Evolutionary conservation across 228 moss, liverwort and hornwort species (phyloP), one percentile per base, ranked within the genome.

Genomic region (Sphagnum fallax): DNA sequence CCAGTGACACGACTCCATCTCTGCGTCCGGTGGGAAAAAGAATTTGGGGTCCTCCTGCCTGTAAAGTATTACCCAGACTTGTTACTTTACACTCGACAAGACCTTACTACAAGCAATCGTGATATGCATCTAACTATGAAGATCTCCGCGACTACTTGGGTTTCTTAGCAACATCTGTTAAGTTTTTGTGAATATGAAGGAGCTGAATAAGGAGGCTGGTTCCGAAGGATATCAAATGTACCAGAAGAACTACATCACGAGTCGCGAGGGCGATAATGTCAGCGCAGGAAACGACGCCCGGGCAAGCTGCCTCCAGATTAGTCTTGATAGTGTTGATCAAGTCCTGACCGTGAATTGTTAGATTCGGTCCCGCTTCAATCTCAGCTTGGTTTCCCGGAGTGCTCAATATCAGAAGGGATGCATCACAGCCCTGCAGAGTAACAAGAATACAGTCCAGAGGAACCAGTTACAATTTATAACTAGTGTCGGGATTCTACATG

Each of bases 11-110:
- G 4, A 78, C 84, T 6, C 89, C 85, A 71, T 95, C 95, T 61
- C 92, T 80, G 52, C 95, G 89, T 32, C 95, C 95, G 5, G 90
- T 89, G n/a, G 95, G 95, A 32, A 32, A 32, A 32, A 32, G 32
- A 32, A 32, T 32, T 32, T 32, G 32, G 32, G 32, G 32, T 32
- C 32, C 32, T 32, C 32, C 32, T 32, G 32, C 32, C 32, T 32
- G 32, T 32, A 32, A 32, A 32, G 2, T 32, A 32, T 32, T 32
- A 32, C 32, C 2, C 32, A 32, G 32, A 32, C 32, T 32, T 32
- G 32, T 32, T 32, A 2, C 32, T 32, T 32, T 32, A 32, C 32
- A 32, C 32, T 32, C 32, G 32, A 32, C 32, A 32, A 32, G 32
- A 32, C 32, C 2, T 32, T 32, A 32, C 32, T 2, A 32, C 32